A percentile compares a stretch with the other conserved stretches of the same genome.
phyloP scores from a whole-genome alignment of 164 flowering plant species.

The Euptelea pleiosperma region DNA sequence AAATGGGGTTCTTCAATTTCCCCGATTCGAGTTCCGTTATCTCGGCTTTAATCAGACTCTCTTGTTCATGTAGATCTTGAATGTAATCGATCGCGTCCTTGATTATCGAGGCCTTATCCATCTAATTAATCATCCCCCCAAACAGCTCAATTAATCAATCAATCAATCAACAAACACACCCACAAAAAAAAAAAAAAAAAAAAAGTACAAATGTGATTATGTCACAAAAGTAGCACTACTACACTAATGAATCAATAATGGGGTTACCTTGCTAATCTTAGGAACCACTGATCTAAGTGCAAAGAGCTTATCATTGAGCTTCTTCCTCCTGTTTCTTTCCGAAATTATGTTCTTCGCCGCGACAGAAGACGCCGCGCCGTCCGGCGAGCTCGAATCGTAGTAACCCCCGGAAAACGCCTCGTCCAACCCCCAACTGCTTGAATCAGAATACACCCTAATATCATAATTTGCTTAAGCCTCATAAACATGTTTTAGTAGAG shows the following conservation, averaged over 20 bases:
- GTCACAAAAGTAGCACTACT: background rate
- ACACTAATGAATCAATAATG: background rate
- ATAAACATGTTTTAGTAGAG: background rate
- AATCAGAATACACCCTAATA: background rate
- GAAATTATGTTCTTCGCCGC: slow-evolving; percentile 71
- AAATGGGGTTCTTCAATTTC: slow-evolving; percentile 23
- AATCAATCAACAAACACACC: background rate
- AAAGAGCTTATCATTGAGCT: slow-evolving; percentile 73
- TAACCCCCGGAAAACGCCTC: slow-evolving; percentile 56
- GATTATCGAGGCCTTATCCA: slow-evolving; percentile 87
- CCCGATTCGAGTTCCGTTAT: slow-evolving; percentile 50
- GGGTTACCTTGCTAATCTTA: slow-evolving; percentile 68
- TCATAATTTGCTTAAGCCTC: background rate
- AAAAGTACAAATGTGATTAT: background rate
- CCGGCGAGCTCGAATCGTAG: slow-evolving; percentile 87
- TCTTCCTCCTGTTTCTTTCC: slow-evolving; percentile 83
- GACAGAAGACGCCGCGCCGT: slow-evolving; percentile 46
- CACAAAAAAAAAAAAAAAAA: background rate
- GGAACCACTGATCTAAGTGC: slow-evolving; percentile 89
- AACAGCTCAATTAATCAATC: background rate
- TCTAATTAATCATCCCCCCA: slow-evolving; percentile 30
- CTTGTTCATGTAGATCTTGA: slow-evolving; percentile 69
- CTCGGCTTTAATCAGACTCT: slow-evolving; percentile 48
- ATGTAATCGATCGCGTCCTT: slow-evolving; percentile 76
- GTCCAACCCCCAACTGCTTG: slow-evolving; percentile 43